These are phyloP conservation scores for Phytophthora chlamydospora DNA, from an alignment of 352 stramenopile species.

Conservation along the genomic window DNA sequence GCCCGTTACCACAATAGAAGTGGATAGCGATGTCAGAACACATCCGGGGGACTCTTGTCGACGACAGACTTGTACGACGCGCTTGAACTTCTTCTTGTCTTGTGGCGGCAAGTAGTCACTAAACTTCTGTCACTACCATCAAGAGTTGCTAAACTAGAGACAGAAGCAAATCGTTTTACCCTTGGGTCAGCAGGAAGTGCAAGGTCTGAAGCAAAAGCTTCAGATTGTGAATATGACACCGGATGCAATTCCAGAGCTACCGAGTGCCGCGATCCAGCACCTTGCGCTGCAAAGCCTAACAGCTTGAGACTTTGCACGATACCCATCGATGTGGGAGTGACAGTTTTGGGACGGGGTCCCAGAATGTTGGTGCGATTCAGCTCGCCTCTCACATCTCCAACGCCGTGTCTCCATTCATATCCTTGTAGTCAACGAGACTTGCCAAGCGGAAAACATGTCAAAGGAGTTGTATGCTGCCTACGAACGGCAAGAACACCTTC, in stretches of 20 bases:
- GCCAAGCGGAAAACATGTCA: slow-evolving; percentile 1
- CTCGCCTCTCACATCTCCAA: neutral
- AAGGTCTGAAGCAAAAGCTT: slow-evolving; percentile 55
- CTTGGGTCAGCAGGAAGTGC: slow-evolving; percentile 53
- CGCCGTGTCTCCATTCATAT: too few species aligned
- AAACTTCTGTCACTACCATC: neutral
- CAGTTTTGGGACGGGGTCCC: too few species aligned
- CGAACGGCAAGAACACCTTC: slow-evolving; percentile 1
- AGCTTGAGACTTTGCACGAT: neutral
- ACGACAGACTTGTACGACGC: slow-evolving; percentile 50
- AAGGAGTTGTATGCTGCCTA: slow-evolving; percentile 6
- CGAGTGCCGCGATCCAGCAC: neutral
- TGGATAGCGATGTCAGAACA: too few species aligned
- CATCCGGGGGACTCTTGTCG: too few species aligned
- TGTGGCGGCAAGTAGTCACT: slow-evolving; percentile 51
- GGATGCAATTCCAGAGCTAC: slow-evolving; percentile 41
- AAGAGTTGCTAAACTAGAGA: too few species aligned
- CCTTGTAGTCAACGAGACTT: too few species aligned
- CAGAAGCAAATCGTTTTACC: too few species aligned
- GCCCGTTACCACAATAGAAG: too few species aligned
- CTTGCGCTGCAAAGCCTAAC: neutral
- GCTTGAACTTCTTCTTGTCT: slow-evolving; percentile 69
- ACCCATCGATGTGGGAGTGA: too few species aligned
- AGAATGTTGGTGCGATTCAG: neutral
- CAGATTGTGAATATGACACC: slow-evolving; percentile 63